phyloP scores from a whole-genome alignment of 2,329 filamentous ascomycete species.

The Sclerotinia borealis region DNA sequence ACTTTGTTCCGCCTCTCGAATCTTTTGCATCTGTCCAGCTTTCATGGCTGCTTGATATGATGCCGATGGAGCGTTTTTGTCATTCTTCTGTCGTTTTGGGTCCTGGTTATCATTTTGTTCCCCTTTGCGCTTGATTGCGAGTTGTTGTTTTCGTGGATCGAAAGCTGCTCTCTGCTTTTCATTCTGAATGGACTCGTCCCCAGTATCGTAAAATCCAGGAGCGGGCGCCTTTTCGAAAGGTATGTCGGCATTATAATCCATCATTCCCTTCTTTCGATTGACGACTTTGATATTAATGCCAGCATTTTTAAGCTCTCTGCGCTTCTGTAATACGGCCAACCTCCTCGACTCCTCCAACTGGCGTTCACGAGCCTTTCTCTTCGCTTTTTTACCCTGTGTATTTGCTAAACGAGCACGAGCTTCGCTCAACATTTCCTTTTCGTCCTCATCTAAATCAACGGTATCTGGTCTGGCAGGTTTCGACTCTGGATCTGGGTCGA shows the following conservation, averaged over 20 bases:
- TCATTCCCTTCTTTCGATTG: conserved; percentile 88
- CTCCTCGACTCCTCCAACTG: conserved; percentile 92
- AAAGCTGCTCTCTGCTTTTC: conserved; percentile 80
- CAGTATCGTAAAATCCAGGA: conserved; percentile 87
- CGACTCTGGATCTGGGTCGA: conserved; percentile 95
- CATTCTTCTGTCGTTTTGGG: conserved; percentile 79
- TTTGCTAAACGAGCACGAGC: conserved; percentile 93
- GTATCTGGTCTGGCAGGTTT: conserved; percentile 95
- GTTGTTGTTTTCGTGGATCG: conserved; percentile 86
- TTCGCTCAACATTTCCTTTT: conserved; percentile 99
- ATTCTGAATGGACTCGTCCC: conserved; percentile 73
- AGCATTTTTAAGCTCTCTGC: conserved; percentile 91
- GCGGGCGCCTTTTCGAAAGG: conserved; percentile 92
- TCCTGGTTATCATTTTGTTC: conserved; percentile 78
- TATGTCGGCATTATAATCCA: conserved; percentile 99
- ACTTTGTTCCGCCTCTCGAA: conserved; percentile 93
- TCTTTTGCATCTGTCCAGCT: conserved; percentile 88
- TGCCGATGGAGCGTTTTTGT: conserved; percentile 72
- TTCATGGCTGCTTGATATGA: conserved; percentile 84
- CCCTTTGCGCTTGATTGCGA: conserved; percentile 87
- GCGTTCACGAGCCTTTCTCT: conserved; percentile 90
- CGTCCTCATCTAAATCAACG: conserved; percentile 96
- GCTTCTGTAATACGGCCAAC: conserved; percentile 86
- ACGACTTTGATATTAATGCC: conserved; percentile 97
- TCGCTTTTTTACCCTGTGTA: conserved; percentile 98